phyloP scores from a whole-genome alignment of 176 grass and related monocot genomes.

The sorghum (Sorghum bicolor) region DNA sequence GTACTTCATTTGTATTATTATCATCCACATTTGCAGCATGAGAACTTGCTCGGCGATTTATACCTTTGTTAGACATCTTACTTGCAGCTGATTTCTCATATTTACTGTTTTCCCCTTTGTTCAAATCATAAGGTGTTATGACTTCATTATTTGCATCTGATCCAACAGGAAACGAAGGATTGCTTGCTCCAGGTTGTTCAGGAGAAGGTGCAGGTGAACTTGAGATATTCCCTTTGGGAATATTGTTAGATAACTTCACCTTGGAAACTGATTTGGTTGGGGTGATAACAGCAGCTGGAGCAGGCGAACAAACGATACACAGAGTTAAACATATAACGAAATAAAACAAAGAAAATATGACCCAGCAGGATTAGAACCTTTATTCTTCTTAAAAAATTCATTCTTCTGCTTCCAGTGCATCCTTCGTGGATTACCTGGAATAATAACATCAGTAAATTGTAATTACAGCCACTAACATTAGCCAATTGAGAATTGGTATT shows the following conservation, averaged over 20 bases:
- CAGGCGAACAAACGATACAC: slow-evolving; percentile 31
- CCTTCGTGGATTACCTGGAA: slow-evolving; percentile 88
- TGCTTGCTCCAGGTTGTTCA: slow-evolving; percentile 60
- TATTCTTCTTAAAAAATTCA: slow-evolving; percentile 73
- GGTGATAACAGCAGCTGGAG: slow-evolving; percentile 65
- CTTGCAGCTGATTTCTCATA: slow-evolving; percentile 52
- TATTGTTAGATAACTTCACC: slow-evolving; percentile 57
- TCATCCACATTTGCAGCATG: slow-evolving; percentile 49
- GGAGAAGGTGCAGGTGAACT: slow-evolving; percentile 68
- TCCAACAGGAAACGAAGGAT: slow-evolving; percentile 42
- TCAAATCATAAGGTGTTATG: slow-evolving; percentile 51
- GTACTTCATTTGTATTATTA: slow-evolving; percentile 54
- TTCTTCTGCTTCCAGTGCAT: slow-evolving; percentile 79
- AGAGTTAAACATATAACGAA: slow-evolving; percentile 21
- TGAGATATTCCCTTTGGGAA: slow-evolving; percentile 46
- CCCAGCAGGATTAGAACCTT: slow-evolving; percentile 55
- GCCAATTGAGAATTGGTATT: slow-evolving; percentile 20
- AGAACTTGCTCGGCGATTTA: slow-evolving; percentile 34
- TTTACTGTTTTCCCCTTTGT: slow-evolving; percentile 63
- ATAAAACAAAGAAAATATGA: slow-evolving; percentile 16
- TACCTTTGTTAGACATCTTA: slow-evolving; percentile 40
- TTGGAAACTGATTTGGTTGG: slow-evolving; percentile 78
- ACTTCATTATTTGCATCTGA: slow-evolving; percentile 71
- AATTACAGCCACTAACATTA: slow-evolving; percentile 19
- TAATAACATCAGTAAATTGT: slow-evolving; percentile 23